A percentile compares a stretch with the other conserved stretches of the same genome.
These are phyloP conservation scores for Neonectria hederae DNA, from an alignment of 2,329 filamentous ascomycete species.

Conservation along the genomic window DNA sequence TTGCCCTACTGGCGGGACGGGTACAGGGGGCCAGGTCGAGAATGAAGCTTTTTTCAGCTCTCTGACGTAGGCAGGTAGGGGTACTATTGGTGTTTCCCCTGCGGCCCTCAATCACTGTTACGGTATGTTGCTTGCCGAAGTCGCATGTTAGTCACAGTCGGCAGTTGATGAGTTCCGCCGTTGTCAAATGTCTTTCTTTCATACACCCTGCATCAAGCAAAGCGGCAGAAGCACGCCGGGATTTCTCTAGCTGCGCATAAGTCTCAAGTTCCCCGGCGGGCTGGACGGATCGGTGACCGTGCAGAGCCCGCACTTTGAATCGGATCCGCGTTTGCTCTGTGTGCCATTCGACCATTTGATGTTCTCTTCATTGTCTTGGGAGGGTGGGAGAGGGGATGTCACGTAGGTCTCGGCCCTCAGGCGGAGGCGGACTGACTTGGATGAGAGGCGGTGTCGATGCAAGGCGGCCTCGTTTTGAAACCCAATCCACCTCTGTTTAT, in stretches of 20 bases:
- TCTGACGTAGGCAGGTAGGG: slow-evolving; percentile 14
- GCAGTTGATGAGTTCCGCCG: no score
- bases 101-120: not conserved
- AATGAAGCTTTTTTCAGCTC: not conserved
- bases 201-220: no score
- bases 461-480: not conserved
- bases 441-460: slow-evolving; percentile 3
- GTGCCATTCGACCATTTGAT: not conserved
- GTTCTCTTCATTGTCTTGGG: not conserved
- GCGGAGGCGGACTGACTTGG: not conserved
- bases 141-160: not conserved
- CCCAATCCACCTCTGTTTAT: not conserved
- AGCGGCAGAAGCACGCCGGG: not conserved
- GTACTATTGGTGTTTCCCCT: not conserved
- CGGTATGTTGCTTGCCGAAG: not conserved
- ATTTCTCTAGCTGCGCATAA: not conserved
- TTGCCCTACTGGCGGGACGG: slow-evolving; percentile 1
- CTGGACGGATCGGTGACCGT: not conserved
- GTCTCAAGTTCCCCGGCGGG: not conserved
- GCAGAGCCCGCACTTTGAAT: not conserved
- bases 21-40: not conserved
- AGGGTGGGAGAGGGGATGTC: not conserved
- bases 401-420: not conserved
- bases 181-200: not conserved
- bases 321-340: not conserved